Base-by-base conservation (phyloP, 2,329 filamentous ascomycete species). In the Phoma sp. region DNA sequence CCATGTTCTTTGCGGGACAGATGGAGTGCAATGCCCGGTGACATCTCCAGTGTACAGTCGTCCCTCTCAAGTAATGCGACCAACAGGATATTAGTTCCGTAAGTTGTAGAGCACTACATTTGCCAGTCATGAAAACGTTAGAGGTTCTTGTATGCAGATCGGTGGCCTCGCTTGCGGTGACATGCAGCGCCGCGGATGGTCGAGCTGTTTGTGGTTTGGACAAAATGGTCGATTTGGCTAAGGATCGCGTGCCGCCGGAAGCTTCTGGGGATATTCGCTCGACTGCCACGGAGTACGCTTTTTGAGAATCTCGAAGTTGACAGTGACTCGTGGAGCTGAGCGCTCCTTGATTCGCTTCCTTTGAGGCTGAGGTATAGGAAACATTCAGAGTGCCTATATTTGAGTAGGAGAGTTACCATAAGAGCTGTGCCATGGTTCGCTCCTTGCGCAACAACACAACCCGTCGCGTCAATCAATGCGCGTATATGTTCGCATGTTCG, bases 121-220 rank as follows among this genome's bases (percentile, higher is more conserved):
- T 15, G 22, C 50, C 36, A 31, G 17, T 22, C 13, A 32, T 19
- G 22, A 31, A 37, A 25, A 37, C n/a, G 12, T 29, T 27, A 4
- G n/a, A 19, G 9, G 13, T 5, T 15, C 12, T 21, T 24, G 9
- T 33, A n/a, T 12, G 15, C 21, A 22, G 45, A 33, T 22, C 40
- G 35, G 39, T 36, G 22, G 27, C 25, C 17, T 40, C 13, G 35
- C 17, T 36, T 27, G 24, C 13, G 13, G 12, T 41, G 45, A 50
- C 22, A 45, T 55, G 29, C 45, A 50, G 40, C 38, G n/a, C 29
- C 29, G 17, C 45, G 45, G 51, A 54, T 27, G 39, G 43, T 49
- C 51, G 44, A 44, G 24, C 52, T 29, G 22, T 40, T 45, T 46
- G 12, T 43, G 35, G 36, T 31, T 31, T 45, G 32, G 25, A 10